Evolutionary conservation across 2,329 filamentous ascomycete genomes (phyloP).

Genomic region (Sclerotinia spermophila): DNA sequence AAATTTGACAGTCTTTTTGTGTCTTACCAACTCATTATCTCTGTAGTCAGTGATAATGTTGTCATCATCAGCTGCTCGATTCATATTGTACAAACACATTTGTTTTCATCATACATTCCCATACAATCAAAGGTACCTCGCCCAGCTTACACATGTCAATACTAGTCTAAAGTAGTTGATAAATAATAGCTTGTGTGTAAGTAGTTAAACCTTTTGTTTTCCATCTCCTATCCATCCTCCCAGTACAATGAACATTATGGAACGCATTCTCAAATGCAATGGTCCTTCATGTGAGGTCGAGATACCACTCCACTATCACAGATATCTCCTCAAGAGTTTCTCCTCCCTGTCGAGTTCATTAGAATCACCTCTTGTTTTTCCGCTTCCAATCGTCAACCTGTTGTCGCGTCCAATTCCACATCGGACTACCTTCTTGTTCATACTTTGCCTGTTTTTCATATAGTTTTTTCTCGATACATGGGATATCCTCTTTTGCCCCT

Average conservation of each 20-base stretch:
- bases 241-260: not conserved
- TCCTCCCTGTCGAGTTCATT: not conserved
- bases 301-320: not conserved
- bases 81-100: not conserved
- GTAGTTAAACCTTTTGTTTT: not conserved
- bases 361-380: not conserved
- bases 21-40: not conserved
- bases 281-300: not conserved
- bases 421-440: not conserved
- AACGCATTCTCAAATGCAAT: not conserved
- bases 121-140: not conserved
- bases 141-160: not conserved
- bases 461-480: not conserved
- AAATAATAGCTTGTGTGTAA: not conserved
- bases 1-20: not conserved
- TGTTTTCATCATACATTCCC: not conserved
- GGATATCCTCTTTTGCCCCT: no score
- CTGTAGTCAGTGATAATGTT: not conserved
- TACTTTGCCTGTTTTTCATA: not conserved
- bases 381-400: not conserved
- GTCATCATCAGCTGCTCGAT: not conserved
- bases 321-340: not conserved
- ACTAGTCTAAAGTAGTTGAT: not conserved
- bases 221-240: not conserved
- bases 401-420: not conserved